These are phyloP conservation scores for Penicillium maclennaniae DNA, from an alignment of 495 filamentous ascomycete genomes.

Conservation along the genomic window DNA sequence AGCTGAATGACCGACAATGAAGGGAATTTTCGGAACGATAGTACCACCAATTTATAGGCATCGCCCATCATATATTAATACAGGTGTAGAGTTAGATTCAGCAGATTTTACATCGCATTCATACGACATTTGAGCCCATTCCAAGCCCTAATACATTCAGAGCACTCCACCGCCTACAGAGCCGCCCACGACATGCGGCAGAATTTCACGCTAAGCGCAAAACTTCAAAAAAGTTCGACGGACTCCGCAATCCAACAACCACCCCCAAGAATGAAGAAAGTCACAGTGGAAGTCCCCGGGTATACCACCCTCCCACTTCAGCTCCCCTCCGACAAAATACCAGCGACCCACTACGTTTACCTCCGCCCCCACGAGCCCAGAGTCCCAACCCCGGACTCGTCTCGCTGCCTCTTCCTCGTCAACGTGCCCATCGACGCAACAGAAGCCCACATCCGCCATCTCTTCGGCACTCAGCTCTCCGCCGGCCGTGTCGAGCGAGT, in stretches of 20 bases:
- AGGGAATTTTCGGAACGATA: neutral
- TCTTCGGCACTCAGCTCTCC: constrained; percentile 68
- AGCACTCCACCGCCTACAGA: constrained; percentile 9
- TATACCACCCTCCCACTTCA: constrained; percentile 50
- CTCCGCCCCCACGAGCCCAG: constrained; percentile 75
- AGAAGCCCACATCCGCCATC: constrained; percentile 64
- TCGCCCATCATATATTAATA: neutral
- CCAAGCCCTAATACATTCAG: constrained; percentile 7
- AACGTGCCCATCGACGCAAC: constrained; percentile 87
- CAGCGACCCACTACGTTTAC: constrained; percentile 81
- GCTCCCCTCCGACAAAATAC: constrained; percentile 56
- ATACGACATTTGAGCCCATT: neutral
- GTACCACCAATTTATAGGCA: neutral
- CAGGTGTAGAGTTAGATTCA: neutral
- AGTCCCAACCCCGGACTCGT: constrained; percentile 65
- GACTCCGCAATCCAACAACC: constrained; percentile 14
- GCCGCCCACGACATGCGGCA: constrained; percentile 15
- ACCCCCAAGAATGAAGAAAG: constrained; percentile 35
- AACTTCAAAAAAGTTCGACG: constrained; percentile 17
- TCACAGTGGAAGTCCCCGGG: constrained; percentile 42
- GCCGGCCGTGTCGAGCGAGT: constrained; percentile 72
- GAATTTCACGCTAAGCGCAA: constrained; percentile 19
- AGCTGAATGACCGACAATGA: neutral
- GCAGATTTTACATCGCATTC: neutral
- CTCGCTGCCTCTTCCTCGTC: constrained; percentile 77